Percentiles rank a stretch among this genome's conserved stretches.
Evolutionary conservation across 805 yeast species (phyloP).

Genomic region (Pichia rugopelliculosa): DNA sequence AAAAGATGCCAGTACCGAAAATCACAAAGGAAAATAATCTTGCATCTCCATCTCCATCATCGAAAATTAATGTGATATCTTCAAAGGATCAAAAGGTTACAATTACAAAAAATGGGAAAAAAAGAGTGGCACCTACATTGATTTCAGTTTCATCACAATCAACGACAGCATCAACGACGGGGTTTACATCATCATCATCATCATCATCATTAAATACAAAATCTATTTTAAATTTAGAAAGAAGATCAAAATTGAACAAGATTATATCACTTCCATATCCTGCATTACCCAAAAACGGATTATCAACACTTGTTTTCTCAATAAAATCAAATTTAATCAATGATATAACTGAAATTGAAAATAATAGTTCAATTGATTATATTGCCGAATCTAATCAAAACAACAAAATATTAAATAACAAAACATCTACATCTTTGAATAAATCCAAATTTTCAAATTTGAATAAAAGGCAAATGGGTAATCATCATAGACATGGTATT

Average conservation of each 20-base stretch:
- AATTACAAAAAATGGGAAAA: slow-evolving; percentile 68
- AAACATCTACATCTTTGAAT: slow-evolving; percentile 2
- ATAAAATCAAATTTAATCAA: slow-evolving; percentile 32
- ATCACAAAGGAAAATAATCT: not conserved
- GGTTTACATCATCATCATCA: not conserved
- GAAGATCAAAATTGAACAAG: slow-evolving; percentile 18
- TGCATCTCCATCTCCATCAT: not conserved
- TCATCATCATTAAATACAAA: not conserved
- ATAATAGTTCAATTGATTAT: slow-evolving; percentile 44
- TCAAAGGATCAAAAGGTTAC: slow-evolving; percentile 40
- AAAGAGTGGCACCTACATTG: slow-evolving; percentile 65
- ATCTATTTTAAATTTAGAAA: slow-evolving; percentile 16
- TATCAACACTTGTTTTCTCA: slow-evolving; percentile 60
- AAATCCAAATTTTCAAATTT: not conserved
- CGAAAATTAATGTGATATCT: slow-evolving; percentile 14
- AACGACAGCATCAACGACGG: not conserved
- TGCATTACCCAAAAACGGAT: slow-evolving; percentile 55
- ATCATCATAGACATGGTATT: not conserved
- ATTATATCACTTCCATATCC: slow-evolving; percentile 37
- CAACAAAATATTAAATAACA: slow-evolving; percentile 25
- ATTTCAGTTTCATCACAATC: slow-evolving; percentile 36
- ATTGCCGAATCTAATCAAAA: slow-evolving; percentile 18
- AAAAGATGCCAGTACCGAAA: slow-evolving; percentile 16
- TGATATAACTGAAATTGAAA: slow-evolving; percentile 24
- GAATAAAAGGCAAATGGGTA: not conserved